These are phyloP conservation scores for Heterobasidion annosum DNA, from an alignment of 1,284 basidiomycete genomes.

Conservation along the genomic window DNA sequence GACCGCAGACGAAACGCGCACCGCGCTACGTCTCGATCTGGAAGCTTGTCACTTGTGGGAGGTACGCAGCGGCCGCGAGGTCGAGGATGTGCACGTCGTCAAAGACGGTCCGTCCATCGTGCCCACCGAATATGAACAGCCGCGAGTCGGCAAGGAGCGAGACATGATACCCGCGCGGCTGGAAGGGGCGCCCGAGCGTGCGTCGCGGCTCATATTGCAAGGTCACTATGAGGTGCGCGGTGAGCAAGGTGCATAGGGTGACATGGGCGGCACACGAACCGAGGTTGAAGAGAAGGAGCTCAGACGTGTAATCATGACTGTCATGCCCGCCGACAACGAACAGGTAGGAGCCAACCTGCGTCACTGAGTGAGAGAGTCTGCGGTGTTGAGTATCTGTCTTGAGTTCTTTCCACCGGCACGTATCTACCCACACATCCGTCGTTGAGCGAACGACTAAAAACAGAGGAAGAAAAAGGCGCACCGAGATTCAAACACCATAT, in stretches of 20 bases:
- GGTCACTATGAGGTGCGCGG: conserved; percentile 32
- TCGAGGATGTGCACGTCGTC: conserved; percentile 84
- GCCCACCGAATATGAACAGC: conserved; percentile 83
- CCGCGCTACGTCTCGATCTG: conserved; percentile 30
- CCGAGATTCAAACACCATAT: conserved; percentile 83
- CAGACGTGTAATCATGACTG: conserved; percentile 67
- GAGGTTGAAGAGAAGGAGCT: conserved; percentile 81
- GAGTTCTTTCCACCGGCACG: conserved; percentile 62
- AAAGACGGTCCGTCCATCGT: conserved; percentile 73
- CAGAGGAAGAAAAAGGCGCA: conserved; percentile 25
- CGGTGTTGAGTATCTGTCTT: conserved; percentile 49
- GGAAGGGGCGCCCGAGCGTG: conserved; percentile 62
- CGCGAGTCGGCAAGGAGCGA: conserved; percentile 77
- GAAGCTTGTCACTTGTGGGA: conserved; percentile 88
- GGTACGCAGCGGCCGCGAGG: conserved; percentile 79
- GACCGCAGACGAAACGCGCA: no score
- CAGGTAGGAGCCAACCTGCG: conserved; percentile 89
- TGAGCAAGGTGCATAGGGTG: neutral
- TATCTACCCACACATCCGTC: conserved; percentile 34
- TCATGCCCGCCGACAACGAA: conserved; percentile 89
- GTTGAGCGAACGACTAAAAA: no score
- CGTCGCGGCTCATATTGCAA: conserved; percentile 55
- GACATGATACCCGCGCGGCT: conserved; percentile 76
- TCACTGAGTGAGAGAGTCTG: conserved; percentile 80
- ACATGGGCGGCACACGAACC: conserved; percentile 33